Conservation (phyloP, 2,329 filamentous ascomycete species). For the Pyrenophora teres region DNA sequence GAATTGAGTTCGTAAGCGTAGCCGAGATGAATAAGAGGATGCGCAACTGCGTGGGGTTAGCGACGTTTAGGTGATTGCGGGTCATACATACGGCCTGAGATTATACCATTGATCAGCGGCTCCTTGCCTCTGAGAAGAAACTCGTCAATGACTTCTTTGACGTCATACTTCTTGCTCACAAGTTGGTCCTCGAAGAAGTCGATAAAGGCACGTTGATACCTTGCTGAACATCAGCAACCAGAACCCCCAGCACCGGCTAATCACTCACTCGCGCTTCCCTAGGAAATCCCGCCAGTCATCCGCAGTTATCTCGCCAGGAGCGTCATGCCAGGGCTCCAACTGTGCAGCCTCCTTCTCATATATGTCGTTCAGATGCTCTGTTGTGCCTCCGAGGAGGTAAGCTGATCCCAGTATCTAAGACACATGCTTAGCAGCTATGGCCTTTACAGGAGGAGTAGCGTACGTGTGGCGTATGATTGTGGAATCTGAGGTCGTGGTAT, state of each 20-base stretch:
- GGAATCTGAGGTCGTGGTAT: conserved; percentile 72
- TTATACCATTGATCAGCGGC: conserved; percentile 79
- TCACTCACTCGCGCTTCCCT: conserved; percentile 67
- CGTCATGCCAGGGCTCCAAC: conserved; percentile 80
- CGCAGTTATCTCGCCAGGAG: conserved; percentile 79
- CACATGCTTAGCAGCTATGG: conserved; percentile 38
- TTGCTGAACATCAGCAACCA: conserved; percentile 36
- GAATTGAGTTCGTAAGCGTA: conserved; percentile 89
- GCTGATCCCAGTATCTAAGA: conserved; percentile 74
- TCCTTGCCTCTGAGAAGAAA: conserved; percentile 76
- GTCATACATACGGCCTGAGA: conserved; percentile 71
- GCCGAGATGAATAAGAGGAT: conserved; percentile 92
- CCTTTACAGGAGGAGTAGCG: conserved; percentile 32
- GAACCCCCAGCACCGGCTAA: neutral
- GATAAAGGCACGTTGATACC: conserved; percentile 86
- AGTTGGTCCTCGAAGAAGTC: conserved; percentile 96
- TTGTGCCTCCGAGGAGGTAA: conserved; percentile 79
- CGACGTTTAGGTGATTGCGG: neutral
- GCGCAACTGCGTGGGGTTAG: conserved; percentile 65
- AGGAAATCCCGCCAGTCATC: conserved; percentile 87
- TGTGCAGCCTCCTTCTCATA: conserved; percentile 76
- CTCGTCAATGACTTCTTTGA: conserved; percentile 75
- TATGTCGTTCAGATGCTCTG: conserved; percentile 73
- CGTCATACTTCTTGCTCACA: conserved; percentile 77
- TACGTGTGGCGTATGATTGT: conserved; percentile 83